Evolutionary conservation across 2,329 filamentous ascomycete genomes (phyloP), one percentile per base, ranked within the genome.

Genomic region (Shiraia bambusicola): DNA sequence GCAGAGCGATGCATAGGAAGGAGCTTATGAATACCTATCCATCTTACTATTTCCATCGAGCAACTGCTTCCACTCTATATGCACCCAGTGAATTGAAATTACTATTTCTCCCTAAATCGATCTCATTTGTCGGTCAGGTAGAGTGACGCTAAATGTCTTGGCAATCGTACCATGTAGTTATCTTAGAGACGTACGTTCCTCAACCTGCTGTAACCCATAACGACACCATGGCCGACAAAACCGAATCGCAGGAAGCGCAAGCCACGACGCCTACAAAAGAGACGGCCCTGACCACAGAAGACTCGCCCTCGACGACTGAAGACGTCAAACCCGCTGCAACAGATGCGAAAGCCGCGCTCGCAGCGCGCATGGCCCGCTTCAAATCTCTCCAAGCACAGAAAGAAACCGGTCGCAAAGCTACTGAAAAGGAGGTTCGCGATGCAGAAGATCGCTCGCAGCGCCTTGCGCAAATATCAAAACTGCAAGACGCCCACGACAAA

Each of bases 401-500:
- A 59, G 66, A 61, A 31, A 51, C 59, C n/a, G 69, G 64, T 22
- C 73, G 73, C 83, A 90, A 76, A 76, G 78, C 43, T 49, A 97
- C 89, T n/a, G 59, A 63, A 41, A 54, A 51, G 34, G 59, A 63
- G 49, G 59, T 63, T 15, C 4, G 80, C 38, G 59, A 61, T 29
- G 58, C 58, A 28, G 59, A 63, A 55, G 61, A 64, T 34, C 58
- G 59, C 37, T 45, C 46, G 1, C 45, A 53, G n/a, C 55, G 59
- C 12, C 47, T 54, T 3, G 50, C 79, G 3, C 80, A 92, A 48
- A 80, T 96, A 34, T 82, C 82, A 1, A 80, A 87, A 1, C 75
- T 97, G n/a, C 83, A 86, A 51, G 87, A 91, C 49, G 89, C 90
- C 61, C 87, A 89, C 59, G 91, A 88, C 40, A 84, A 93, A 54